These are phyloP conservation scores for Cylindrotheca fusiformis DNA, from an alignment of 108 stramenopile genomes.

Conservation along the genomic window DNA sequence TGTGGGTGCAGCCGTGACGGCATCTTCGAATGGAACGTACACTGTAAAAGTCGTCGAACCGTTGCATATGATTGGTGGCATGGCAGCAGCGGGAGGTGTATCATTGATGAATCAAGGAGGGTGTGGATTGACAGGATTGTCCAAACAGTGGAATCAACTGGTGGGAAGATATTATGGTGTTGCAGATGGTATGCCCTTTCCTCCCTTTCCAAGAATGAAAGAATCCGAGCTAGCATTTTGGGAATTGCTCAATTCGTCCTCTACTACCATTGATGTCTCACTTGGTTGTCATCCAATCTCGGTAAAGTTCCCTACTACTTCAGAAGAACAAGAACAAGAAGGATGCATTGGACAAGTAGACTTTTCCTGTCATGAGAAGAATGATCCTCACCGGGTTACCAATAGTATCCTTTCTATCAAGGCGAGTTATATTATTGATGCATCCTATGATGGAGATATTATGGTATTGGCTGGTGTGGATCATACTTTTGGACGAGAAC, in stretches of 20 bases:
- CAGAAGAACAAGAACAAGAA: no score
- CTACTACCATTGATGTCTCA: background rate
- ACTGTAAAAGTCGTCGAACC: constrained; percentile 13
- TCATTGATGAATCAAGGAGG: constrained; percentile 12
- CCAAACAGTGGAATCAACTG: background rate
- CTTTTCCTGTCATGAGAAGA: background rate
- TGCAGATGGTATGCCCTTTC: background rate
- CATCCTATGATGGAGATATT: constrained; percentile 13
- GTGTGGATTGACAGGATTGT: constrained; percentile 4
- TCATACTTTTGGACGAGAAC: constrained; percentile 4
- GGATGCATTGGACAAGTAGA: constrained; percentile 2
- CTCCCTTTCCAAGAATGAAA: constrained; percentile 8
- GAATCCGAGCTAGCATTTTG: constrained; percentile 10
- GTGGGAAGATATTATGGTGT: constrained; percentile 2
- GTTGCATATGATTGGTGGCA: constrained; percentile 8
- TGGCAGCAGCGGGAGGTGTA: constrained; percentile 10
- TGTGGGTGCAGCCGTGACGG: constrained; percentile 11
- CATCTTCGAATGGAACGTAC: background rate
- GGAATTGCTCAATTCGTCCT: constrained; percentile 4
- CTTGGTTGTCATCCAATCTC: constrained; percentile 2
- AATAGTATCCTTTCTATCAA: background rate
- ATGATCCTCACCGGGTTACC: no score
- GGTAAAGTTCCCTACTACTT: background rate
- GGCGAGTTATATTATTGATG: constrained; percentile 6
- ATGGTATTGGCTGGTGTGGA: constrained; percentile 7